phyloP scores from a whole-genome alignment of 192 early-diverging fungal genomes.

The Geosiphon pyriformis region DNA sequence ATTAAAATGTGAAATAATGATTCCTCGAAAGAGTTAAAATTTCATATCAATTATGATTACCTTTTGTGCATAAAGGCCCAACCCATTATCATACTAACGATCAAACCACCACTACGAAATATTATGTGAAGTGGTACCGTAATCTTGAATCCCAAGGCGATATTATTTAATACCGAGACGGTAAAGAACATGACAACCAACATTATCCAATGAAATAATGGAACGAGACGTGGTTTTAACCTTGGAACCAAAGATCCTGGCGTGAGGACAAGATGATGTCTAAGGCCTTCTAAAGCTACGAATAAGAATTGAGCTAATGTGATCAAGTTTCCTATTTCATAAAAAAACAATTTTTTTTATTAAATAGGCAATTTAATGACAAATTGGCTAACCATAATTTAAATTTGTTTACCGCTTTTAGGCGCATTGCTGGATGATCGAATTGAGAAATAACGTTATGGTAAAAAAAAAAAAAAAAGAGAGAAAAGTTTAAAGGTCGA shows the following conservation, averaged over 20 bases:
- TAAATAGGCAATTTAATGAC: not conserved
- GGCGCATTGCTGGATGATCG: conserved; percentile 40
- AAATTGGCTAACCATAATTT: not conserved
- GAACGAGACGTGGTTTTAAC: conserved; percentile 55
- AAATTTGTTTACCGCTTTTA: conserved; percentile 44
- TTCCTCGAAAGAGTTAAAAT: not conserved
- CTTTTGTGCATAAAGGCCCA: conserved; percentile 58
- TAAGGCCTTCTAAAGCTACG: conserved; percentile 59
- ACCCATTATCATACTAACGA: conserved; percentile 79
- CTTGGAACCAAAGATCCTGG: conserved; percentile 33
- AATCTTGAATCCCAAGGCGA: conserved; percentile 72
- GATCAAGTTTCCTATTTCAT: conserved; percentile 49
- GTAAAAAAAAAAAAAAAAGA: conserved; percentile 4
- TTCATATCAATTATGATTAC: conserved; percentile 31
- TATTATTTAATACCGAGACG: conserved; percentile 78
- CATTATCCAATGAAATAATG: conserved; percentile 62
- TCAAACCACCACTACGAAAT: conserved; percentile 76
- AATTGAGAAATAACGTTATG: not conserved
- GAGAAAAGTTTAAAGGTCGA: conserved; percentile 6
- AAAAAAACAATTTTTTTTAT: not conserved
- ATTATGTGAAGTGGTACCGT: conserved; percentile 89
- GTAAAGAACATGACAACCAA: conserved; percentile 76
- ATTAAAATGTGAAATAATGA: not conserved
- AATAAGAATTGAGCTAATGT: conserved; percentile 74
- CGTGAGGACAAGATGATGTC: conserved; percentile 42